Evolutionary conservation across 768 basidiomycete species (phyloP).

Genomic region (Pulveroboletus ravenelii): DNA sequence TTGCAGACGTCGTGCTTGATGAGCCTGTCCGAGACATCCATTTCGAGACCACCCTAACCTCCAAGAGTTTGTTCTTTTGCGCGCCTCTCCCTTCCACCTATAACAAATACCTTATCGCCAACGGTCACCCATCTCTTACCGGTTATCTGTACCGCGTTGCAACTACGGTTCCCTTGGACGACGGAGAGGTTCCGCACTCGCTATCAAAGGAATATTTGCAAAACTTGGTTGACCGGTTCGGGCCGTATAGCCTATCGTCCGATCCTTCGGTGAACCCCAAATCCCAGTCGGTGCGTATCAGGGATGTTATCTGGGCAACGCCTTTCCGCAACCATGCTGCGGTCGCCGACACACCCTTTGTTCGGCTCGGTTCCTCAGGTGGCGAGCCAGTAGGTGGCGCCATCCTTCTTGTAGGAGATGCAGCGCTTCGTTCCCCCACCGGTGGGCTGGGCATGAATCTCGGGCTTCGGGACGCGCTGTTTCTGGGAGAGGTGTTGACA

Average conservation of each 20-base stretch:
- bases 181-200: constrained; percentile 33
- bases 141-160: constrained; percentile 5
- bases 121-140: background rate
- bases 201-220: constrained; percentile 19
- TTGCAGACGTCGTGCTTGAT: constrained; percentile 38
- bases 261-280: constrained; percentile 31
- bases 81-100: constrained; percentile 34
- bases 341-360: constrained; percentile 38
- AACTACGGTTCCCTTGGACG: constrained; percentile 33
- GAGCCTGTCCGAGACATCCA: constrained; percentile 7
- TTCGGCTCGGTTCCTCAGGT: constrained; percentile 9
- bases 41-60: too few relatives aligned
- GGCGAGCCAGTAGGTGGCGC: background rate
- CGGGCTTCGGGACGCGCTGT: constrained; percentile 50
- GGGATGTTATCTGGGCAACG: constrained; percentile 39
- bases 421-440: constrained; percentile 50
- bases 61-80: background rate
- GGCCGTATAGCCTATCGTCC: constrained; percentile 32
- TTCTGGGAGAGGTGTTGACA: constrained; percentile 39
- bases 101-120: constrained; percentile 14
- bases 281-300: constrained; percentile 3
- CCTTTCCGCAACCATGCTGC: constrained; percentile 43
- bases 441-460: constrained; percentile 59
- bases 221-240: constrained; percentile 36
- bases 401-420: constrained; percentile 38